Base-by-base conservation (phyloP, 148 eudicot genomes). In the Cornus florida region DNA sequence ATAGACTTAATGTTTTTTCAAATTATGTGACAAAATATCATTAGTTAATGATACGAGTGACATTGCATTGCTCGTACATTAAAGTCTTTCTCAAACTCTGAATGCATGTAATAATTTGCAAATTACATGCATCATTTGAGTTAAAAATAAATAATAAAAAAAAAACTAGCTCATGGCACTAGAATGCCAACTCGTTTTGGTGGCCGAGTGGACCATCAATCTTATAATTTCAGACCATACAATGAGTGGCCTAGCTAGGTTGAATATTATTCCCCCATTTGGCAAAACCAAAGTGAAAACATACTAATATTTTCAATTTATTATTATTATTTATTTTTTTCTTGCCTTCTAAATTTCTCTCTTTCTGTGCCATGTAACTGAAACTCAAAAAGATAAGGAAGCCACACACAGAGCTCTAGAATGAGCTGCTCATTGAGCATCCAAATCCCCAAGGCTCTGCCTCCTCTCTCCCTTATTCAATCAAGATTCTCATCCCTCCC, bases 361-460 rank as follows among this genome's bases (percentile, higher is more conserved):
- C 59, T 9, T 23, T 39, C 10, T 20, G 17, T 65, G 19, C 82
- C 82, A 67, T 80, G 78, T 73, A 39, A 69, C 73, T 75, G 60
- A 81, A 31, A 23, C 41, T 74, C 56, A 23, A 70, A 70, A 78
- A 73, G 79, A 86, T 74, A 85, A 83, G 87, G 82, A 38, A 71
- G 76, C 66, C 72, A 20, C 24, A 68, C 13, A 6, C 46, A 75
- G 48, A 53, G 60, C 75, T 75, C 50, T 20, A 81, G 72, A 75
- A 92, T 90, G 93, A 90, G 88, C 86, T 75, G 71, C 84, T 77
- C 87, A 57, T 71, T 87, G 73, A 87, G 86, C 86, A 79, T 85
- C 81, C 88, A 85, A 17, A 73, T 87, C 75, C 89, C 92, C 75
- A 89, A 87, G 86, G 91, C 92, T 82, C 57, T 90, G 76, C 97